These are phyloP conservation scores for Microbotryum violaceum DNA, from an alignment of 1,284 basidiomycete genomes.

Conservation along the genomic window DNA sequence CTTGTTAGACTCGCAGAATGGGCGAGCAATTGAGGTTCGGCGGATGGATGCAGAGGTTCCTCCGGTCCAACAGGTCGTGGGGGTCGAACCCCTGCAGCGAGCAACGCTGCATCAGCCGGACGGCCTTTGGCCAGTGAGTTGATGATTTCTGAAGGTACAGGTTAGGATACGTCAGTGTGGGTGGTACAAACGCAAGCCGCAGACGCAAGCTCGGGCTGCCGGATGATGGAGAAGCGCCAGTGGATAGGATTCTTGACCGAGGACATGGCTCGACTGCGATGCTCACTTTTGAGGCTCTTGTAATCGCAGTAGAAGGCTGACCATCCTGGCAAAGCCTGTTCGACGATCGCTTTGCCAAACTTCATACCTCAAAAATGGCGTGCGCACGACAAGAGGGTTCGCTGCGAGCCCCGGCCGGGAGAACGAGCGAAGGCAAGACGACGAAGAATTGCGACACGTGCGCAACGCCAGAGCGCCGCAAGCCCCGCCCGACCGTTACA, in stretches of 20 bases:
- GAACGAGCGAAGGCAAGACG: no score
- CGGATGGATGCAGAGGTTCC: conserved; percentile 23
- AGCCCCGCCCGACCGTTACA: no score
- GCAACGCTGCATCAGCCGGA: conserved; percentile 77
- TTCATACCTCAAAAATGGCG: conserved; percentile 40
- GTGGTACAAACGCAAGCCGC: no score
- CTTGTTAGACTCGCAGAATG: conserved; percentile 20
- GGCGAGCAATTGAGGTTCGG: conserved; percentile 28
- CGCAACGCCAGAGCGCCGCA: no score
- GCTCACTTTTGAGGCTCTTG: conserved; percentile 83
- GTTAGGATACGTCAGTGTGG: neutral
- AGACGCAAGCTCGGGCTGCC: neutral
- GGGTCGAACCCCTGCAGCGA: conserved; percentile 75
- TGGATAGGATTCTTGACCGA: neutral
- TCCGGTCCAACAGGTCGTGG: conserved; percentile 32
- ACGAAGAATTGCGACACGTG: no score
- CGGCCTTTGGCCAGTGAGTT: conserved; percentile 91
- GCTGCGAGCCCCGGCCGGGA: no score
- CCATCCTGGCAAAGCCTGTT: conserved; percentile 96
- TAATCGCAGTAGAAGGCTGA: conserved; percentile 94
- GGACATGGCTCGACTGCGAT: conserved; percentile 8
- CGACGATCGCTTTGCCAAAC: conserved; percentile 98
- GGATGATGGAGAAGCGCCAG: neutral
- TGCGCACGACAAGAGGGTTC: no score
- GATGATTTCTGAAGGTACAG: conserved; percentile 58